Evolutionary conservation across 768 basidiomycete species (phyloP).

Genomic region (Agrocybe pediades): DNA sequence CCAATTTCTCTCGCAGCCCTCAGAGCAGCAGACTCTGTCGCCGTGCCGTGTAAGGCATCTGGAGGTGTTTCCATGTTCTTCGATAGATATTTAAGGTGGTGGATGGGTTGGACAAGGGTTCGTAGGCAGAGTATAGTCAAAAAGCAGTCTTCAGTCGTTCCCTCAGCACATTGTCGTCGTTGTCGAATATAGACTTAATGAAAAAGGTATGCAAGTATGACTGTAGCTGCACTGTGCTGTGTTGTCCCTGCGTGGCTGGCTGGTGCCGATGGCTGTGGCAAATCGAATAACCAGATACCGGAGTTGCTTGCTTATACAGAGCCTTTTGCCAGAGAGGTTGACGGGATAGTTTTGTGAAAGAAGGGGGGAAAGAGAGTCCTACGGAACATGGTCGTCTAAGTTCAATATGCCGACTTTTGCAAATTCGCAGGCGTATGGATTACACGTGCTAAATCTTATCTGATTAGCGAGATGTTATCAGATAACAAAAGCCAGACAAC

Average conservation of each 20-base stretch:
- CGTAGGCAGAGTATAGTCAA: neutral
- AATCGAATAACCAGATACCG: neutral
- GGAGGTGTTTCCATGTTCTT: conserved; percentile 23
- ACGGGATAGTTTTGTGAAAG: neutral
- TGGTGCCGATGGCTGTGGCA: neutral
- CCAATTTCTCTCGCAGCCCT: conserved; percentile 46
- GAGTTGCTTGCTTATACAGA: neutral
- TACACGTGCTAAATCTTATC: no score
- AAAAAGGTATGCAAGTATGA: no score
- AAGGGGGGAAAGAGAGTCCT: neutral
- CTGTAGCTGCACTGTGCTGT: no score
- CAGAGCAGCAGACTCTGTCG: conserved; percentile 22
- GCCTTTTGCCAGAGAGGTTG: neutral
- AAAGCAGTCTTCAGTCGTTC: neutral
- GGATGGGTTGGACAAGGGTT: neutral
- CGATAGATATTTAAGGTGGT: no score
- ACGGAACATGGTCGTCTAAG: neutral
- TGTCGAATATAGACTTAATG: neutral
- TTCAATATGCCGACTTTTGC: neutral
- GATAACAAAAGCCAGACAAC: no score
- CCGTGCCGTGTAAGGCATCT: conserved; percentile 15
- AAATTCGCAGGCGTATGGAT: neutral
- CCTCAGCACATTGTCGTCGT: neutral
- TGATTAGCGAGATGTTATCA: neutral
- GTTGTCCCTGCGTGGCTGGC: neutral